Evolutionary conservation across 2,329 filamentous ascomycete species (phyloP).

Genomic region (Pseudogymnoascus sp.): DNA sequence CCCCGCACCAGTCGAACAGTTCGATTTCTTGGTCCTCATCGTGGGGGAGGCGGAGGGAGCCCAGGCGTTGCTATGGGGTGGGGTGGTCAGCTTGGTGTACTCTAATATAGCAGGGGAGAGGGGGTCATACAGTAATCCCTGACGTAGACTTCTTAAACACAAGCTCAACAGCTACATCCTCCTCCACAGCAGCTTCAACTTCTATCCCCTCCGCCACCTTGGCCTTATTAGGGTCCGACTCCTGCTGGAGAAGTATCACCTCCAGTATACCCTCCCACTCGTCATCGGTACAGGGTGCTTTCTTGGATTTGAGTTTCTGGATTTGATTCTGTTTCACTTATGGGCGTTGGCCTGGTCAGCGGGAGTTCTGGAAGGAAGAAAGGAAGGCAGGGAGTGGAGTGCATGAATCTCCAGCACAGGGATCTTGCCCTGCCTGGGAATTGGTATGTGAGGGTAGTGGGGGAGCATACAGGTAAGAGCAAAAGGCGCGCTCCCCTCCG

Average conservation of each 20-base stretch:
- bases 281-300: constrained; percentile 45
- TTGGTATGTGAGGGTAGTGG: not conserved
- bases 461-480: constrained; percentile 38
- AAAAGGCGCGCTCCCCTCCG: constrained; percentile 57
- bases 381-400: constrained; percentile 13
- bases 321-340: constrained; percentile 50
- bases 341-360: constrained; percentile 20
- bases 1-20: constrained; percentile 62
- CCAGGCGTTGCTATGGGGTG: constrained; percentile 56
- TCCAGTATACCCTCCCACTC: constrained; percentile 60
- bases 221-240: constrained; percentile 34
- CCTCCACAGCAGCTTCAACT: constrained; percentile 48
- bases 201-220: constrained; percentile 55
- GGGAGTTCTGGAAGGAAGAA: constrained; percentile 18
- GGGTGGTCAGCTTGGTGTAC: constrained; percentile 18
- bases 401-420: constrained; percentile 20
- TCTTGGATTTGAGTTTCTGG: constrained; percentile 44
- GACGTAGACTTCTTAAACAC: constrained; percentile 57
- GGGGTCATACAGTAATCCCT: constrained; percentile 54
- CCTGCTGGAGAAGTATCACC: constrained; percentile 43
- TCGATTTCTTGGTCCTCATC: constrained; percentile 51
- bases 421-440: not conserved
- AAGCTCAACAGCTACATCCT: constrained; percentile 46
- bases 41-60: constrained; percentile 49
- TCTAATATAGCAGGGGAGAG: constrained; percentile 10